Conservation (phyloP, 1,284 basidiomycete genomes). For the Veloboletus limbatus region DNA sequence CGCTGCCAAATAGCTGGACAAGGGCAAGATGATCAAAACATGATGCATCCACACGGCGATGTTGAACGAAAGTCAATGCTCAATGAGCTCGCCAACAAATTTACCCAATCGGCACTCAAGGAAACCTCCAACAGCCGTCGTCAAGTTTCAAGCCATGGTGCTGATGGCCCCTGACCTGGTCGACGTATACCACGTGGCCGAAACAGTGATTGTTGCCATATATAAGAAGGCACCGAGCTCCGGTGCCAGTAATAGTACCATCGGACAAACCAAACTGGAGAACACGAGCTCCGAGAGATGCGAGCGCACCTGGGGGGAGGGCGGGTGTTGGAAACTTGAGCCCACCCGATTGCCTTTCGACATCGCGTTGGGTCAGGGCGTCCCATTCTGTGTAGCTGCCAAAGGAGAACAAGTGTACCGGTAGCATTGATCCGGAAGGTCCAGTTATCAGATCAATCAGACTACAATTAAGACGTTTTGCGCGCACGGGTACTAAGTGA, state of each 20-base stretch:
- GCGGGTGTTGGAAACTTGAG: constrained; percentile 17
- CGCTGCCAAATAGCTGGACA: constrained; percentile 7
- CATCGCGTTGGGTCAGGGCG: constrained; percentile 16
- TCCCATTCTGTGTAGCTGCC: constrained; percentile 14
- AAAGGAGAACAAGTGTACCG: constrained; percentile 10
- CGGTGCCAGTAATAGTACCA: no score
- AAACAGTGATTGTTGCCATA: no score
- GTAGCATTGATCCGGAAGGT: constrained; percentile 11
- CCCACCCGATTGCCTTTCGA: constrained; percentile 12
- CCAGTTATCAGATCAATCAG: constrained; percentile 1
- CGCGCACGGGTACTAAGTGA: constrained; percentile 7
- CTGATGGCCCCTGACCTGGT: no score
- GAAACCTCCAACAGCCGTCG: no score
- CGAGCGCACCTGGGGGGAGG: background rate
- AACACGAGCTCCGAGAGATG: constrained; percentile 6
- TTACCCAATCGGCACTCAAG: no score
- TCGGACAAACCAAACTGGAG: no score
- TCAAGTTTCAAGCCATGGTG: no score
- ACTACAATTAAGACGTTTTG: constrained; percentile 1
- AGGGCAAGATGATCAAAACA: constrained; percentile 11
- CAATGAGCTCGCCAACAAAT: no score
- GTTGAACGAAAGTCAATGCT: no score
- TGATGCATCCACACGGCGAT: constrained; percentile 9
- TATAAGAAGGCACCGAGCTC: no score
- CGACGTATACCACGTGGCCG: no score